Base-by-base conservation (phyloP, 139 green algal genomes). In the Parachlorella kessleri region DNA sequence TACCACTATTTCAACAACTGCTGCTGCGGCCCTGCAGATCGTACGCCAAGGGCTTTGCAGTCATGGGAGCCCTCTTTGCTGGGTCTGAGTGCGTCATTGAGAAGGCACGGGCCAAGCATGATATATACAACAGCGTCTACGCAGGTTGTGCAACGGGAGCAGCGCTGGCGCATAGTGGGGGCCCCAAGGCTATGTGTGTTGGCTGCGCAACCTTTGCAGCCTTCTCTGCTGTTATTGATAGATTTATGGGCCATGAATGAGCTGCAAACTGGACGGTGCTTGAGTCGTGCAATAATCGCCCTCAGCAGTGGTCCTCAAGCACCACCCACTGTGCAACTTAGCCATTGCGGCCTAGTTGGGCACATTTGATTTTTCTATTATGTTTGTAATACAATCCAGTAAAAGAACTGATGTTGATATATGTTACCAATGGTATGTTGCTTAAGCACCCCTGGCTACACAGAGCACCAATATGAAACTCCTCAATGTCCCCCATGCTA, bases 21-120 rank as follows among this genome's bases (percentile, higher is more conserved):
- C 72, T n/a, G 63, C 0, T 48, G 23, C 35, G 4, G 33, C 2
- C 33, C 32, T 71, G 66, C 88, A 94, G 88, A 59, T 94, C 91
- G 0, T 97, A 97, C 76, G 94, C 93, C 72, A 98, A 98, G 78
- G 94, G 89, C 3, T 99, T 99, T 86, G 94, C 89, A 1, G 74
- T 86, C 10, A 94, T 99, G 83, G 96, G 96, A 0, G 89, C 91
- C 1, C 79, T 99, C 8, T 99, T 95, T 85, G 91, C 93, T 4
- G 94, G 93, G 35, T 94, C 88, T 55, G 96, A 99, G 87, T 98
- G 95, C 78, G 80, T 98, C 8, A 94, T 99, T 5, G 96, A 99
- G 77, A 97, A 96, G 85, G 86, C 83, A 30, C 88, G 94, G 1
- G 96, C 93, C 26, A 96, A 93, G 83, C 95, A 98, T 76, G 96